phyloP scores from a whole-genome alignment of 2,329 filamentous ascomycete species.

The Nothopassalora personata region DNA sequence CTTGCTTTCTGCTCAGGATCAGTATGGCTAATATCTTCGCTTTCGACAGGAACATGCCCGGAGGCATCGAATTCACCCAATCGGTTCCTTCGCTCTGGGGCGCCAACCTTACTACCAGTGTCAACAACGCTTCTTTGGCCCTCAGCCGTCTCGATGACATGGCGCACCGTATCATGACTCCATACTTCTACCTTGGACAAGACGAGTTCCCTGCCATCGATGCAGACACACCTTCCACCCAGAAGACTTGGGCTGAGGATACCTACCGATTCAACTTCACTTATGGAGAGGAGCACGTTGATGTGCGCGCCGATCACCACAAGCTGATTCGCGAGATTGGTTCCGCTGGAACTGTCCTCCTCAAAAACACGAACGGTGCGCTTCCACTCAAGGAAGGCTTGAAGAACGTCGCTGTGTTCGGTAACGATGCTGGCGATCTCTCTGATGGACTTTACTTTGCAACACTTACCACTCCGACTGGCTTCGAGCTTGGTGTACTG shows the following conservation, averaged over 20 bases:
- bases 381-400: slow-evolving; percentile 49
- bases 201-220: slow-evolving; percentile 42
- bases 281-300: slow-evolving; percentile 30
- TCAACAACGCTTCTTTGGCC: slow-evolving; percentile 29
- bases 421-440: slow-evolving; percentile 44
- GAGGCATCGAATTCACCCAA: slow-evolving; percentile 30
- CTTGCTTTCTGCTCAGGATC: too few species aligned
- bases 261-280: slow-evolving; percentile 45
- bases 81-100: slow-evolving; percentile 24
- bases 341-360: slow-evolving; percentile 38
- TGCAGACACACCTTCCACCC: slow-evolving; percentile 45
- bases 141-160: slow-evolving; percentile 52
- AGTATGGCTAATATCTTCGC: too few species aligned
- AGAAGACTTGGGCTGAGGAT: slow-evolving; percentile 33
- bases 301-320: slow-evolving; percentile 35
- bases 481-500: slow-evolving; percentile 43
- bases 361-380: slow-evolving; percentile 49
- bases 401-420: slow-evolving; percentile 46
- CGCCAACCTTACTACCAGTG: slow-evolving; percentile 26
- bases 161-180: slow-evolving; percentile 45
- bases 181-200: slow-evolving; percentile 56
- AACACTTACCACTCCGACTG: slow-evolving; percentile 20
- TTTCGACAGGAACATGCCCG: slow-evolving; percentile 31
- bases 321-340: slow-evolving; percentile 39
- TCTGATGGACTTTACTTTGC: slow-evolving; percentile 46